Evolutionary conservation across 2,329 filamentous ascomycete genomes (phyloP), one percentile per base, ranked within the genome.

Genomic region (Verticillium longisporum): DNA sequence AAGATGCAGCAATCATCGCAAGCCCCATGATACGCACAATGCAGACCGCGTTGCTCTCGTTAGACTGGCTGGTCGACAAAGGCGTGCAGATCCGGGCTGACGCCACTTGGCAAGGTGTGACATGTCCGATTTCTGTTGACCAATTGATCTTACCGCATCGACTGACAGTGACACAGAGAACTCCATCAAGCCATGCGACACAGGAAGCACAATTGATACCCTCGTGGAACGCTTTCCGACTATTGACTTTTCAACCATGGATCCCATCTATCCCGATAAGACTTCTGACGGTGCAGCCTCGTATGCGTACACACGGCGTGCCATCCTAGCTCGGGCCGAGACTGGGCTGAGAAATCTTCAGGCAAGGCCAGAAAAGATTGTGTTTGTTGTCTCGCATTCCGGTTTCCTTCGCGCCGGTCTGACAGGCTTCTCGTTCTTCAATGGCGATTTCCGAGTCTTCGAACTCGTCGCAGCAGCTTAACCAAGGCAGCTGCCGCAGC

Each of bases 21-120:
- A 88, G 85, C 67, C 84, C 87, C 1, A 88, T 89, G 84, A 76
- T 79, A 15, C 79, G 88, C 34, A 89, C 87, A 1, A 75, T 89
- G 34, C 84, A 90, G 72, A 90, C 88, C 1, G 82, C 86, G 1
- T 74, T 81, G 53, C 75, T 82, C 9, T 80, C 81, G 0, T 74
- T 89, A 1, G 80, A 82, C 65, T 88, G 82, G 79, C 74, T 89
- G 55, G 75, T 85, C 57, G 78, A 82, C 21, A 73, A 72, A 54
- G 83, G 83, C 1, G 74, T 87, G 21, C 78, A 77, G 55, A 77
- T 88, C 31, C 73, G 82, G 56, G 81, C 83, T 1, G 79, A 85
- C 67, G 85, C 87, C 4, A 78, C 79, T 60, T 90, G 87, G 87
- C 87, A 90, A 77, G 84, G 83, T 86, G 70, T 9, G 38, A 15